A percentile compares a stretch with the other conserved stretches of the same genome.
Conservation (phyloP, 2,329 filamentous ascomycete species). For the Lasiodiplodia citricola region DNA sequence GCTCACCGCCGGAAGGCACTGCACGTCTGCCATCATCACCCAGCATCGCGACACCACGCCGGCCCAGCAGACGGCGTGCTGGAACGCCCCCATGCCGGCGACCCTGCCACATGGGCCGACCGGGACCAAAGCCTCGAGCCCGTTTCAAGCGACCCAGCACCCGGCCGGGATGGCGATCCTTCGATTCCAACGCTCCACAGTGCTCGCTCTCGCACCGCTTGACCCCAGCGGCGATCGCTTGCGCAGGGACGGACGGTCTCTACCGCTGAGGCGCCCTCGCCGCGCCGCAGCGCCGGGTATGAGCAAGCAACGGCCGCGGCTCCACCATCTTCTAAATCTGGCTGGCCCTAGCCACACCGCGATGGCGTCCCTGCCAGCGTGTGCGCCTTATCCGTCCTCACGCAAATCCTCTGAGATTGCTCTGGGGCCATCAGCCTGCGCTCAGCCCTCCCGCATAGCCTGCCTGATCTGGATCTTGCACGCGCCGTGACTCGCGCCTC, state of each 20-base stretch:
- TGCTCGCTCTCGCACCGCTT: conserved; percentile 17
- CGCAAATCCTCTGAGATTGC: conserved; percentile 22
- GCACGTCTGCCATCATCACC: neutral
- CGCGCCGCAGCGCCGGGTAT: conserved; percentile 17
- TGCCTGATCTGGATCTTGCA: conserved; percentile 10
- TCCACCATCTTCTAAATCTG: conserved; percentile 26
- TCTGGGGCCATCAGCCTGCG: conserved; percentile 17
- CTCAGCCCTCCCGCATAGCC: conserved; percentile 22
- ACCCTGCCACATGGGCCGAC: conserved; percentile 8
- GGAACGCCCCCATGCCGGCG: neutral
- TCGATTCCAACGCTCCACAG: conserved; percentile 16
- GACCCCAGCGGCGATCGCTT: conserved; percentile 22
- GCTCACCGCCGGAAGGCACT: neutral
- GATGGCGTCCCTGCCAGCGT: conserved; percentile 9
- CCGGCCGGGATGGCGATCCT: conserved; percentile 20
- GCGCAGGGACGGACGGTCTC: conserved; percentile 23
- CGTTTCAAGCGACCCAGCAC: conserved; percentile 16
- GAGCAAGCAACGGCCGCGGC: conserved; percentile 20
- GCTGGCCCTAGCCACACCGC: conserved; percentile 22
- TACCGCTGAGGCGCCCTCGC: conserved; percentile 21
- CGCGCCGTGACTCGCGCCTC: conserved; percentile 12
- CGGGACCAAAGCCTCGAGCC: neutral
- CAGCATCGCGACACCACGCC: conserved; percentile 1
- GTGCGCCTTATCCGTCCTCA: conserved; percentile 22
- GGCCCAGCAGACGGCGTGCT: conserved; percentile 1